phyloP scores from a whole-genome alignment of 2,329 filamentous ascomycete species.

The Aspergillus oerlinghausenensis region DNA sequence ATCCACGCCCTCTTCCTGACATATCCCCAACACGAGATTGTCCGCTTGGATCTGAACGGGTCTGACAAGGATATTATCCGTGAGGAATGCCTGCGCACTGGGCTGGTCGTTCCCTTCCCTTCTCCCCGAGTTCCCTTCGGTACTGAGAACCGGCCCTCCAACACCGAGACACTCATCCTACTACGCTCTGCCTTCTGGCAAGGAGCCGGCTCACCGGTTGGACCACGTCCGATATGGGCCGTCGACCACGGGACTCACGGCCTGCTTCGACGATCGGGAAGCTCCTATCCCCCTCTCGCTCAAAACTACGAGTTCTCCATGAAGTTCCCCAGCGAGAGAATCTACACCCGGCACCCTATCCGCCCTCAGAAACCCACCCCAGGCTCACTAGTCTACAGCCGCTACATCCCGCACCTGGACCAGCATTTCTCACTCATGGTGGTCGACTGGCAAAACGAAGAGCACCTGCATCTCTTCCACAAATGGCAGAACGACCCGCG shows the following conservation, averaged over 20 bases:
- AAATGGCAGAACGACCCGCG: conserved; percentile 80
- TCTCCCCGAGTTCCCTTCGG: conserved; percentile 17
- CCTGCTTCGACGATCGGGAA: conserved; percentile 18
- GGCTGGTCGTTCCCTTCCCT: conserved; percentile 23
- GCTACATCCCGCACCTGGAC: conserved; percentile 69
- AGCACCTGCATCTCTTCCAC: conserved; percentile 68
- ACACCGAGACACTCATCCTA: conserved; percentile 39
- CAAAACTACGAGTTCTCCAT: conserved; percentile 32
- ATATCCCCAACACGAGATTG: conserved; percentile 27
- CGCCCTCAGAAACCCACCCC: conserved; percentile 67
- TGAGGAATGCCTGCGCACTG: conserved; percentile 37
- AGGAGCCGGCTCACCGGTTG: conserved; percentile 63
- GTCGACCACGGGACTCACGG: conserved; percentile 40
- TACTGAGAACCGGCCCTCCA: conserved; percentile 15
- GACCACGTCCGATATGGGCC: conserved; percentile 59
- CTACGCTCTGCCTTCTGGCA: conserved; percentile 63
- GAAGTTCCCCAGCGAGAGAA: conserved; percentile 43
- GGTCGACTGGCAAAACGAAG: conserved; percentile 60
- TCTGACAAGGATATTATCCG: conserved; percentile 35
- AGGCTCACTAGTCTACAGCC: conserved; percentile 68
- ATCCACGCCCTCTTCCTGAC: conserved; percentile 34
- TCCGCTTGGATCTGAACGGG: conserved; percentile 32
- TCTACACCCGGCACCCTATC: conserved; percentile 64
- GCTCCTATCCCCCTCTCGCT: conserved; percentile 37
- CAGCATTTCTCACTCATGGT: conserved; percentile 76